These are phyloP conservation scores for Ceratorhiza oryzae-sativae DNA, from an alignment of 1,284 basidiomycete genomes.

Conservation along the genomic window DNA sequence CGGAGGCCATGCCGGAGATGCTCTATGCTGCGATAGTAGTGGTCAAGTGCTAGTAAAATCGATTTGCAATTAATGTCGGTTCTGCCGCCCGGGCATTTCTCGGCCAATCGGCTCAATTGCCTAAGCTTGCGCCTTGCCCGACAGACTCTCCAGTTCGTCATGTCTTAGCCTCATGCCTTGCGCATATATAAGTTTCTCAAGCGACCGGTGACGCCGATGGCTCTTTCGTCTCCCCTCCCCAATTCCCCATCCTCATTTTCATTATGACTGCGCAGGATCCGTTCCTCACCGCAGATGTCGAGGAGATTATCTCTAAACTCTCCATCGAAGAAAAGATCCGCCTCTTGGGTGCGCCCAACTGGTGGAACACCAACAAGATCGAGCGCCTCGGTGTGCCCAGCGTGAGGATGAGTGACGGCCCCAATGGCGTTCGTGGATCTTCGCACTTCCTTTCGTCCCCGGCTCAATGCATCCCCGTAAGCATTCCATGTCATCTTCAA, in stretches of 20 bases:
- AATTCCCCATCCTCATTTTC: background rate
- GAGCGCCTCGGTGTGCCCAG: conserved; percentile 65
- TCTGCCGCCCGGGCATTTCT: conserved; percentile 18
- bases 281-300: conserved; percentile 63
- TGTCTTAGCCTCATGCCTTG: background rate
- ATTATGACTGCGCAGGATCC: conserved; percentile 41
- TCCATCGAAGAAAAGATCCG: conserved; percentile 68
- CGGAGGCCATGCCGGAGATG: background rate
- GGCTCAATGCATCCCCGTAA: conserved; percentile 67
- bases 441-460: conserved; percentile 69
- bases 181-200: conserved; percentile 14
- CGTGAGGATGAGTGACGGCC: conserved; percentile 46
- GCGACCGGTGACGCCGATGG: conserved; percentile 52
- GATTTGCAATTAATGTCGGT: background rate
- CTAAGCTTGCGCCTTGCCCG: conserved; percentile 10
- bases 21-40: background rate
- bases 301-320: conserved; percentile 61
- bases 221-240: conserved; percentile 31
- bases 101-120: conserved; percentile 39
- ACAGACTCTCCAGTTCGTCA: background rate
- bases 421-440: conserved; percentile 68
- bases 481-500: conserved; percentile 41
- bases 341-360: conserved; percentile 68
- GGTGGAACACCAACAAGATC: conserved; percentile 69
- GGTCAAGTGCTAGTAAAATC: background rate